phyloP scores from a whole-genome alignment of 2,329 filamentous ascomycete genomes.

The Aureobasidium sp. region DNA sequence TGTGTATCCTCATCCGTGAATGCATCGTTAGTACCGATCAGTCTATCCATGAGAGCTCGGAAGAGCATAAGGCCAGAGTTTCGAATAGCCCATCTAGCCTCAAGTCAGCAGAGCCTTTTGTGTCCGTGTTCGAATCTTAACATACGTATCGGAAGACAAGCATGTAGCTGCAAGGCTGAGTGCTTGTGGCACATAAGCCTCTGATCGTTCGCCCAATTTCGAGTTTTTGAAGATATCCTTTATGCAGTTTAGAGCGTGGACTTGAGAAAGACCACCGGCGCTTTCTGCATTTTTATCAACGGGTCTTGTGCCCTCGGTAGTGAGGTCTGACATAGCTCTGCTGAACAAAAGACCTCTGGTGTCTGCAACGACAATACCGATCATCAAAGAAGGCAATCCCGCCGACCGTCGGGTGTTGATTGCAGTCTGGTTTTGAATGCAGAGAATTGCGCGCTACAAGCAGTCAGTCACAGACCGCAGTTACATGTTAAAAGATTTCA shows the following conservation, averaged over 20 bases:
- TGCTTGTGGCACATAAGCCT: conserved; percentile 64
- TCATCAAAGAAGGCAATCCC: conserved; percentile 80
- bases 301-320: conserved; percentile 45
- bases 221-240: conserved; percentile 88
- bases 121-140: neutral
- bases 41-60: conserved; percentile 71
- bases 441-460: conserved; percentile 54
- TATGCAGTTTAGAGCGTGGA: conserved; percentile 89
- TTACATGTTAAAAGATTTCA: conserved; percentile 4
- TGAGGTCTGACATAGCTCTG: conserved; percentile 56
- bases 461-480: neutral
- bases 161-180: conserved; percentile 74
- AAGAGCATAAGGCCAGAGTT: conserved; percentile 90
- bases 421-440: conserved; percentile 67
- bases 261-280: conserved; percentile 66
- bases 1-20: conserved; percentile 50
- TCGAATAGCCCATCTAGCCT: conserved; percentile 76
- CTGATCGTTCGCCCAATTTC: conserved; percentile 63
- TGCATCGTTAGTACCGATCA: conserved; percentile 65
- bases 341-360: conserved; percentile 50
- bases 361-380: conserved; percentile 68
- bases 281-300: conserved; percentile 48
- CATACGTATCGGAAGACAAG: conserved; percentile 69
- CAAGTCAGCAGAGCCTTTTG: neutral
- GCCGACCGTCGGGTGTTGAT: conserved; percentile 83